Evolutionary conservation across 371 early-diverging fungal genomes (phyloP).

Genomic region (Circinella umbellata): DNA sequence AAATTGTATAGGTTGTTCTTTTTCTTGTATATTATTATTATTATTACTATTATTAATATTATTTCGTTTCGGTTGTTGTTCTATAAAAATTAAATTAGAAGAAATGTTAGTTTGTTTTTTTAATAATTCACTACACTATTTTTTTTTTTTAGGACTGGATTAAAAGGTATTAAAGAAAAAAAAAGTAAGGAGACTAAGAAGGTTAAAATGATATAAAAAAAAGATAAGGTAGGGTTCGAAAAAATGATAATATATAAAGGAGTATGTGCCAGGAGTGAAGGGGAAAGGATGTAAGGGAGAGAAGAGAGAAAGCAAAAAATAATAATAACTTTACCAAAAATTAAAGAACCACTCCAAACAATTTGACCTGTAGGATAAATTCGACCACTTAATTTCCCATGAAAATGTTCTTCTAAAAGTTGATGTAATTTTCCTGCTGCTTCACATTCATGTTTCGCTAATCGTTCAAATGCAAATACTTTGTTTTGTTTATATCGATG

Average conservation of each 20-base stretch:
- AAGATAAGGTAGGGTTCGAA: background rate
- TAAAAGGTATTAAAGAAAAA: no score
- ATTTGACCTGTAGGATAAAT: slow-evolving; percentile 28
- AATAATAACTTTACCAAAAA: background rate
- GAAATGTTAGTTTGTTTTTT: no score
- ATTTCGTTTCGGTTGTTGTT: slow-evolving; percentile 6
- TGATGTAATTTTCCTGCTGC: slow-evolving; percentile 32
- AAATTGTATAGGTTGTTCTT: slow-evolving; percentile 14
- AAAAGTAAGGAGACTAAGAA: no score
- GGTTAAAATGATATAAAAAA: no score
- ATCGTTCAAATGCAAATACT: slow-evolving; percentile 15
- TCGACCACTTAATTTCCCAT: slow-evolving; percentile 29
- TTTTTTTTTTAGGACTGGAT: no score
- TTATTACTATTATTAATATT: slow-evolving; percentile 1
- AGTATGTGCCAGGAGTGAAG: no score
- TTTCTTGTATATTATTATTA: background rate
- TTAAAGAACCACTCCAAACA: slow-evolving; percentile 24
- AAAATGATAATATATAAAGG: background rate
- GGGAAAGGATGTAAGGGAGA: background rate
- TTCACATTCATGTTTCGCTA: slow-evolving; percentile 30
- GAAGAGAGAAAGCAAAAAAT: background rate
- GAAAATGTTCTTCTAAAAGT: slow-evolving; percentile 27
- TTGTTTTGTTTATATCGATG: background rate
- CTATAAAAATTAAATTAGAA: background rate
- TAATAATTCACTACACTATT: no score